Base-by-base conservation (phyloP, 805 yeast genomes). In the Huiozyma sinensis region DNA sequence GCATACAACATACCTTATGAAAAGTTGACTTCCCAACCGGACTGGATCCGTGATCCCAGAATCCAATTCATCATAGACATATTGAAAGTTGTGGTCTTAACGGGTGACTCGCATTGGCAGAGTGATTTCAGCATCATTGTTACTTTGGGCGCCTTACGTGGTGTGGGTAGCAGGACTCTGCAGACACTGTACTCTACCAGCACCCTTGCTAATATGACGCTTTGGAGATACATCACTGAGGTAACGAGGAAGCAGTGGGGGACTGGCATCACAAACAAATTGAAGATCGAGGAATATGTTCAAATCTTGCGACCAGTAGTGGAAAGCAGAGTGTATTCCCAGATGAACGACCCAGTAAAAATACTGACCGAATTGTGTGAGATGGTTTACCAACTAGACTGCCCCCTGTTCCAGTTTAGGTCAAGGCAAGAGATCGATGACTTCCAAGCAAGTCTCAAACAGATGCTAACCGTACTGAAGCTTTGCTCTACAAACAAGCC, bases 41-140 rank as follows among this genome's bases (percentile, higher is more conserved):
- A 67, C 8, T 80, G 86, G 86, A 51, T 71, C 8, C 46, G 68
- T 51, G 52, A 69, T 68, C 10, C 43, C n/a, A 44, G 53, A 12
- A 52, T 61, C 7, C 59, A 55, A 44, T 60, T 71, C 38, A 52
- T 81, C 1, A 49, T 80, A 10, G 76, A 77, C 45, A 61, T 77
- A 28, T 52, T 79, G 46, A 71, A 68, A 48, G 61, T 79, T 0
- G 48, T 44, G 7, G 40, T 42, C 4, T 36, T 56, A 27, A 30
- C 41, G 28, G 32, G 7, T 10, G 27, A 12, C 28, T 10, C n/a
- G 30, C 42, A 41, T 27, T 49, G 51, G 43, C 50, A 46, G 39
- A 57, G 59, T 47, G 60, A 61, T 46, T 60, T 60, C 36, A 52
- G 54, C 42, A 45, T 57, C 1, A 46, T 61, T 24, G 49, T 57